Evolutionary conservation across 2,329 filamentous ascomycete species (phyloP), one percentile per base, ranked within the genome.

Genomic region (Waltergamsia citrina): DNA sequence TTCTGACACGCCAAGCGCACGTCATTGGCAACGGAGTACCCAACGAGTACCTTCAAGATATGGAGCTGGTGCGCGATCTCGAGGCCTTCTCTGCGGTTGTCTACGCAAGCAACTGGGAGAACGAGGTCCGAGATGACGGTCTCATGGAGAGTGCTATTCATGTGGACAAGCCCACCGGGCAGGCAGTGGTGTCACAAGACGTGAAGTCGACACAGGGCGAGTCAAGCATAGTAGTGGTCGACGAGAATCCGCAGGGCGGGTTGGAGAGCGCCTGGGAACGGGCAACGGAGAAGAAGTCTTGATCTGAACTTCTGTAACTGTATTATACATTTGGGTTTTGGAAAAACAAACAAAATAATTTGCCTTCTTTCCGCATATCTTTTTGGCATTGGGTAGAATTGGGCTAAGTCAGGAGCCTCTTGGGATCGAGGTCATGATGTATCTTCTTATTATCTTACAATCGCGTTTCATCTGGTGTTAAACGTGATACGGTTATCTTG

Each of bases 1-100:
- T 94, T 6, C 74, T 96, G 47, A 92, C 87, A 25, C 77, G 86
- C 44, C 88, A 98, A 62, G 90, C 90, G 5, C 88, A 94, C 56
- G 72, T 69, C 35, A 94, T 98, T 45, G 90, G 88, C 34, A 80
- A 81, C 48, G 85, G 85, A 45, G 72, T 75, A 59, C 77, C 71
- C 37, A 85, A 74, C 56, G 79, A 72, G 61, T 83, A 83, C 51
- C 65, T 83, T 21, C 71, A 78, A 46, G 75, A 78, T 25, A 85
- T 93, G 69, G 85, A 93, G 57, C 59, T 69, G 34, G 81, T 88
- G 25, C 67, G 71, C 19, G 83, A 88, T 40, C 66, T 93, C 8
- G 82, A 88, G 53, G 84, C 81, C 0, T 93, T 93, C 53, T 82
- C 85, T 2, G 85, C 86, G 2, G 81, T 93, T 2, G 85, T 93